Evolutionary conservation across 2,329 filamentous ascomycete species (phyloP).

Genomic region (Colletotrichum graminicola): DNA sequence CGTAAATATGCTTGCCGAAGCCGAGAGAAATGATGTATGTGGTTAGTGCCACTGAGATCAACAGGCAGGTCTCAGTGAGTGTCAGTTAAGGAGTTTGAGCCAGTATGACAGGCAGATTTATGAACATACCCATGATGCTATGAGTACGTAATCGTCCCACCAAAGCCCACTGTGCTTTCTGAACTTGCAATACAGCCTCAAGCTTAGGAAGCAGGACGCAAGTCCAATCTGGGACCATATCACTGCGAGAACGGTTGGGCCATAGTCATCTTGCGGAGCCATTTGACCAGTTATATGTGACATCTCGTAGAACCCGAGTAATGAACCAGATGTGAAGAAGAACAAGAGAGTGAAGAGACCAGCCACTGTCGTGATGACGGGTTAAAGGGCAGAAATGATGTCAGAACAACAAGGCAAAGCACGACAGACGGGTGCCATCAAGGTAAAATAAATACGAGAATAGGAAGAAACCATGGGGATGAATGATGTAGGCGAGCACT

Average conservation of each 20-base stretch:
- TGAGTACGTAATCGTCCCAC: conserved; percentile 48
- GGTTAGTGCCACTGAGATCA: conserved; percentile 12
- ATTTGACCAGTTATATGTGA: conserved; percentile 28
- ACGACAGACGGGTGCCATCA: conserved; percentile 1
- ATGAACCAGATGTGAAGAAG: conserved; percentile 6
- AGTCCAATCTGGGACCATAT: conserved; percentile 44
- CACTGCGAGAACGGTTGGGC: conserved; percentile 35
- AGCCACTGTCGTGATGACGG: conserved; percentile 12
- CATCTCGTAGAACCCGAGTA: background rate
- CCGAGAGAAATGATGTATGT: conserved; percentile 34
- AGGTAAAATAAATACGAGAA: conserved; percentile 20
- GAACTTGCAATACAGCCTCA: conserved; percentile 46
- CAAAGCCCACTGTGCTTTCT: conserved; percentile 45
- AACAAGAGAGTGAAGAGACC: conserved; percentile 12
- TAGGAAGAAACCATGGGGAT: background rate
- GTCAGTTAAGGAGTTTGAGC: background rate
- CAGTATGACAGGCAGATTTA: background rate
- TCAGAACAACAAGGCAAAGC: background rate
- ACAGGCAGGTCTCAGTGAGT: conserved; percentile 23
- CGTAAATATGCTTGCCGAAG: conserved; percentile 42
- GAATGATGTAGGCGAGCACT: conserved; percentile 4
- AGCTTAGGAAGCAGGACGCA: conserved; percentile 42
- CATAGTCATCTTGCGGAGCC: conserved; percentile 34
- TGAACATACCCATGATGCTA: conserved; percentile 45
- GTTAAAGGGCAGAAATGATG: background rate